Evolutionary conservation across 2,329 filamentous ascomycete species (phyloP), one percentile per base, ranked within the genome.

Genomic region (Paecilomyces formosus): DNA sequence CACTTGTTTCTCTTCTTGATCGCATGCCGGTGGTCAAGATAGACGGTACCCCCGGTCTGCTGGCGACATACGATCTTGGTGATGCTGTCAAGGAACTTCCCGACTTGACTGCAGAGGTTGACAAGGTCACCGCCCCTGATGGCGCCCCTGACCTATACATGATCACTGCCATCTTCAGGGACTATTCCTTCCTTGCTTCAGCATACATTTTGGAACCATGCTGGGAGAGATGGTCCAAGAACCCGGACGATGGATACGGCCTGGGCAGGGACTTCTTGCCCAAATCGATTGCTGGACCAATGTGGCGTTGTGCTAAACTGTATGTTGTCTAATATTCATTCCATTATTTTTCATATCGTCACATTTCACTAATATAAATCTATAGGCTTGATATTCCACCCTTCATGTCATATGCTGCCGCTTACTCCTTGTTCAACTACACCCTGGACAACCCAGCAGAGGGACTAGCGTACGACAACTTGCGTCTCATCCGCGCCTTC

Each of bases 201-300:
- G 89, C 91, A 0, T 96, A 96, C 72, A 80, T 97, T 30, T 85
- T 97, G 30, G 92, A 97, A 79, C 92, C 92, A 11, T 97, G 92
- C 73, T 92, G 94, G 75, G 82, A 90, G 76, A 83, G 88, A 61
- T 87, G 84, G 73, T 76, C 78, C 61, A 79, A 78, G 53, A 66
- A 72, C 58, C 71, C 72, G 3, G 88, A 87, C 0, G 85, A 89
- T 70, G 81, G 81, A 1, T 96, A 96, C 71, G 92, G 92, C 0
- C 77, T 96, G 52, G 92, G 86, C 3, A 79, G 92, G 52, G 83
- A 91, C 60, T 79, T 83, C 22, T 75, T 97, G 66, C 92, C 92
- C 1, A 81, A 82, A 55, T 83, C 85, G 66, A 86, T 96, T 65
- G 85, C 90, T n/a, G 79, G 88, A 35, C 92, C 92, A 0, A 90